phyloP scores from a whole-genome alignment of 208 protist species.

The Leishmania turanica region DNA sequence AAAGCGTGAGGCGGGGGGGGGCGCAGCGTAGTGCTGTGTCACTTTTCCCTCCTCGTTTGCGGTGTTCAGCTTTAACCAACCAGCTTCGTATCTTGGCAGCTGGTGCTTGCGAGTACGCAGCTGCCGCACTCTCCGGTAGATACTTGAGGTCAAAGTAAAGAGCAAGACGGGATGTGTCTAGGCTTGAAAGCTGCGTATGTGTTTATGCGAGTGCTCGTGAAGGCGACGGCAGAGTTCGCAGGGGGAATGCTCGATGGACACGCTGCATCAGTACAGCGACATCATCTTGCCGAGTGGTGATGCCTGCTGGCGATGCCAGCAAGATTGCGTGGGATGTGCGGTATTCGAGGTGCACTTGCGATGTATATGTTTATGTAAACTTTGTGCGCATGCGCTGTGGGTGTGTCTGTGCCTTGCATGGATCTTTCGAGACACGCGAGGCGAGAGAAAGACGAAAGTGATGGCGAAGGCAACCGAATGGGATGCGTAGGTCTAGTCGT shows the following conservation, averaged over 20 bases:
- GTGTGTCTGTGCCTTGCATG: neutral
- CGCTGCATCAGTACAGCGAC: conserved; percentile 47
- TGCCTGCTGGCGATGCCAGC: conserved; percentile 47
- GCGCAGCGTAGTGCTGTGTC: neutral
- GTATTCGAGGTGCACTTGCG: neutral
- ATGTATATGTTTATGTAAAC: neutral
- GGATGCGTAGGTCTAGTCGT: neutral
- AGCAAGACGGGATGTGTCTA: neutral
- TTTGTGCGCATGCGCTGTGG: neutral
- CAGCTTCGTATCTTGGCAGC: conserved; percentile 1
- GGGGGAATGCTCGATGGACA: neutral
- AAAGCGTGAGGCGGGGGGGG: neutral
- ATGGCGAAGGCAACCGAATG: neutral
- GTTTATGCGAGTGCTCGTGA: neutral
- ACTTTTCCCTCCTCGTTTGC: neutral
- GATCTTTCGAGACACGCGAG: neutral
- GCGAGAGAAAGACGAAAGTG: neutral
- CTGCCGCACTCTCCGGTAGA: neutral
- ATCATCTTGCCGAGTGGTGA: conserved; percentile 23
- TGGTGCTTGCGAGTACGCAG: neutral
- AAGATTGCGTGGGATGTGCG: conserved; percentile 10
- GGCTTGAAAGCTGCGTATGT: neutral
- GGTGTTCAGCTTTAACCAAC: neutral
- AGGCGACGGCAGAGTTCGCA: neutral
- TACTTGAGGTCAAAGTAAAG: conserved; percentile 6